phyloP scores from a whole-genome alignment of 768 basidiomycete genomes.

The Floccularia luteovirens region DNA sequence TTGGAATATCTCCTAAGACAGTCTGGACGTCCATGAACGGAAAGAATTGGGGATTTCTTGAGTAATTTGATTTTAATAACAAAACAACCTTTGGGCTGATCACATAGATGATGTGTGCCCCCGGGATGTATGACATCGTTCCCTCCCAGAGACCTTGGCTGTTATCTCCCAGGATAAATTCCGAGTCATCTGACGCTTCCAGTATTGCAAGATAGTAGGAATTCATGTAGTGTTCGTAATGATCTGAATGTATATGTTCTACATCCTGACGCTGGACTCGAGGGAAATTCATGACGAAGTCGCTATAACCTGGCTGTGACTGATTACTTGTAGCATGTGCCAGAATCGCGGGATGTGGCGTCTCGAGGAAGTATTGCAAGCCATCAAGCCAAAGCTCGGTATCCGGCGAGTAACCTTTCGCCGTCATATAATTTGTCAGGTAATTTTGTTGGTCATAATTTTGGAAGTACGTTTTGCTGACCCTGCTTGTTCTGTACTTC shows the following conservation, averaged over 20 bases:
- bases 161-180: constrained; percentile 24
- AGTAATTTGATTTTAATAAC: constrained; percentile 16
- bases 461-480: constrained; percentile 16
- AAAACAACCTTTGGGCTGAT: constrained; percentile 25
- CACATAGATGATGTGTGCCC: constrained; percentile 22
- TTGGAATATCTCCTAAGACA: constrained; percentile 14
- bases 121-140: constrained; percentile 9
- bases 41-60: constrained; percentile 3
- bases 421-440: constrained; percentile 14
- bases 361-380: constrained; percentile 22
- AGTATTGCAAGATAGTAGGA: constrained; percentile 24
- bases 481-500: constrained; percentile 19
- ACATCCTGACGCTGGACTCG: constrained; percentile 12
- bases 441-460: constrained; percentile 18
- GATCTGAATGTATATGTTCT: constrained; percentile 15
- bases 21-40: constrained; percentile 7
- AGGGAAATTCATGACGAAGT: no score
- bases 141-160: constrained; percentile 27
- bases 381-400: constrained; percentile 20
- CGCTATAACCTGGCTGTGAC: no score
- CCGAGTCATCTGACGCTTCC: constrained; percentile 21
- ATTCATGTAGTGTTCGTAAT: constrained; percentile 19
- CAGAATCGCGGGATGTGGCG: constrained; percentile 18
- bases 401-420: constrained; percentile 10
- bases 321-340: constrained; percentile 11